These are phyloP conservation scores for Entelexis sorbosivorans DNA, from an alignment of 1,139 yeast genomes.

Conservation along the genomic window DNA sequence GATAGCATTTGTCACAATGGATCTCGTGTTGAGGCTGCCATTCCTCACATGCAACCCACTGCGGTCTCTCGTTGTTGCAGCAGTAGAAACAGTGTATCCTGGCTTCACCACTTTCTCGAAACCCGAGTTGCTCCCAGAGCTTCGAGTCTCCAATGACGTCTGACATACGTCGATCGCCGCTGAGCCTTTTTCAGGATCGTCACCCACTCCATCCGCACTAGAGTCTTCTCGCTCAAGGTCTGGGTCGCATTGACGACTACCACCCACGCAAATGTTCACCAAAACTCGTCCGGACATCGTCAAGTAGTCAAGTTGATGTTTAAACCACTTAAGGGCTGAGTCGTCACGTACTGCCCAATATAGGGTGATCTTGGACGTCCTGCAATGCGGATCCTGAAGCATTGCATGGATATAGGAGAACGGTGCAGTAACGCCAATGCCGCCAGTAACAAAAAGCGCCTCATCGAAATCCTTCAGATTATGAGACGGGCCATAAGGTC, in stretches of 20 bases:
- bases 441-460: constrained; percentile 45
- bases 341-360: constrained; percentile 45
- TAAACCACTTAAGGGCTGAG: constrained; percentile 40
- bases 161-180: too few relatives aligned
- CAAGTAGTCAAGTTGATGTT: constrained; percentile 38
- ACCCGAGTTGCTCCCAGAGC: too few relatives aligned
- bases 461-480: constrained; percentile 43
- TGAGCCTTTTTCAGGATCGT: too few relatives aligned
- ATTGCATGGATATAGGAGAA: constrained; percentile 26
- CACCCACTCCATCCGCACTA: too few relatives aligned
- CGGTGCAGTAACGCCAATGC: constrained; percentile 55
- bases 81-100: too few relatives aligned
- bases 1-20: background rate
- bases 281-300: background rate
- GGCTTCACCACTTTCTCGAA: too few relatives aligned
- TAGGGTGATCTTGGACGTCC: constrained; percentile 24
- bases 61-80: too few relatives aligned
- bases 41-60: too few relatives aligned
- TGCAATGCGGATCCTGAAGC: background rate
- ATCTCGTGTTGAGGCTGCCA: too few relatives aligned
- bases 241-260: background rate
- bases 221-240: background rate
- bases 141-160: too few relatives aligned
- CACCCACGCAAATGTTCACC: background rate
- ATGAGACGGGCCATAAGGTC: constrained; percentile 45